Evolutionary conservation across 2,329 filamentous ascomycete genomes (phyloP).

Genomic region (Alternaria ethzedia): DNA sequence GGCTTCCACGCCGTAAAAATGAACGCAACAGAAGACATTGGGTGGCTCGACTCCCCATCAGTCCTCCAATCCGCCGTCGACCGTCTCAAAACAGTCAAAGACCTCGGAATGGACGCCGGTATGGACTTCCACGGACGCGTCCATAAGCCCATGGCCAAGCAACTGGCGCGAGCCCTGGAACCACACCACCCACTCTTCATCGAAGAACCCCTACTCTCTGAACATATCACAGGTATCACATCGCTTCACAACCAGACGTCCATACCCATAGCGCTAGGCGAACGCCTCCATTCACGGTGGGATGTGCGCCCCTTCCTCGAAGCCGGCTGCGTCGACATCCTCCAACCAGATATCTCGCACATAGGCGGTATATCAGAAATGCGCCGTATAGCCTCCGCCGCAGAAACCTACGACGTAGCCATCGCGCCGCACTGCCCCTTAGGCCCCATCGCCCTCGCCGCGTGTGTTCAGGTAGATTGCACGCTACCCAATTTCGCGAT

Average conservation of each 20-base stretch:
- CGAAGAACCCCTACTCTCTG: slow-evolving; percentile 74
- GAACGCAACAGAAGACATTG: slow-evolving; percentile 78
- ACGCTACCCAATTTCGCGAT: slow-evolving; percentile 69
- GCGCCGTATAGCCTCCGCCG: slow-evolving; percentile 71
- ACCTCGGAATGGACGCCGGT: slow-evolving; percentile 72
- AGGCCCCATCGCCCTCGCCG: slow-evolving; percentile 75
- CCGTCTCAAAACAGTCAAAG: slow-evolving; percentile 71
- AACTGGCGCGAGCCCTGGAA: slow-evolving; percentile 71
- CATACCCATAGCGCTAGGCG: slow-evolving; percentile 73
- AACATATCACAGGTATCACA: slow-evolving; percentile 71
- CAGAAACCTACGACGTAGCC: slow-evolving; percentile 75
- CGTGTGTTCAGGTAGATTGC: slow-evolving; percentile 71
- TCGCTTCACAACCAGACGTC: slow-evolving; percentile 63
- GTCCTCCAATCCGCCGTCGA: slow-evolving; percentile 69
- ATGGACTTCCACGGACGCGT: slow-evolving; percentile 80
- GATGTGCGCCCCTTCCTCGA: slow-evolving; percentile 76
- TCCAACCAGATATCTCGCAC: slow-evolving; percentile 76
- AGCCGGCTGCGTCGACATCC: slow-evolving; percentile 69
- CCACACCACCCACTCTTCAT: slow-evolving; percentile 76
- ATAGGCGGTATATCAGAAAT: slow-evolving; percentile 76
- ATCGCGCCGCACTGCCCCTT: slow-evolving; percentile 77
- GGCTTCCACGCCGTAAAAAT: slow-evolving; percentile 75
- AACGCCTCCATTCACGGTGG: slow-evolving; percentile 75
- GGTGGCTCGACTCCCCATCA: slow-evolving; percentile 76
- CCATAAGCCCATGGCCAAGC: slow-evolving; percentile 82